phyloP scores from a whole-genome alignment of 345 rosid genomes.

The Acer saccharum region DNA sequence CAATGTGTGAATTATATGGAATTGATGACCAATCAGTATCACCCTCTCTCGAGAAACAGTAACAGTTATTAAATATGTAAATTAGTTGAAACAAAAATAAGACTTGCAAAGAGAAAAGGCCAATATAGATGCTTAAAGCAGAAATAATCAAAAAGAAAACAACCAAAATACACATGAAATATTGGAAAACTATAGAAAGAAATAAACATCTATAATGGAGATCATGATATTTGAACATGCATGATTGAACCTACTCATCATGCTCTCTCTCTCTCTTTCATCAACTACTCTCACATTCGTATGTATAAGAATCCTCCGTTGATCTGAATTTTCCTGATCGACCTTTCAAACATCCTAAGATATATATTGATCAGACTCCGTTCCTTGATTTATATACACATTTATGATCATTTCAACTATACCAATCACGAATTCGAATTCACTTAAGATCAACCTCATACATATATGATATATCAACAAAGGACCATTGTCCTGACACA shows the following conservation, averaged over 20 bases:
- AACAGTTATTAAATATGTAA: neutral
- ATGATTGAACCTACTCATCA: neutral
- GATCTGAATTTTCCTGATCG: no score
- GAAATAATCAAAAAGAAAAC: slow-evolving; percentile 7
- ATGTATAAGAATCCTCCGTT: no score
- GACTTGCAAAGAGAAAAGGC: slow-evolving; percentile 16
- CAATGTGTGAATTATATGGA: no score
- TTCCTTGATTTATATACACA: no score
- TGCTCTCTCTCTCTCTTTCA: neutral
- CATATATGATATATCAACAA: neutral
- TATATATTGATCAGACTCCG: no score
- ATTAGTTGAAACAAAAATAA: slow-evolving; percentile 4
- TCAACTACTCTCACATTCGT: neutral
- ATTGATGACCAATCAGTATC: no score
- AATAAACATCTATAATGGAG: neutral
- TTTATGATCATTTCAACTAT: no score
- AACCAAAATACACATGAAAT: neutral
- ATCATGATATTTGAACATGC: neutral
- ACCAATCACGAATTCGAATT: neutral
- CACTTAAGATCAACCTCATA: neutral
- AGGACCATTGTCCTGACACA: neutral
- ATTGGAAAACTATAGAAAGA: neutral
- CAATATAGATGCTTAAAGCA: slow-evolving; percentile 1
- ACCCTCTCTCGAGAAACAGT: no score
- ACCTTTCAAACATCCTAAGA: neutral